A percentile compares a stretch with the other conserved stretches of the same genome.
phyloP scores from a whole-genome alignment of 441 rosid species.

The Francoa sonchifolia region DNA sequence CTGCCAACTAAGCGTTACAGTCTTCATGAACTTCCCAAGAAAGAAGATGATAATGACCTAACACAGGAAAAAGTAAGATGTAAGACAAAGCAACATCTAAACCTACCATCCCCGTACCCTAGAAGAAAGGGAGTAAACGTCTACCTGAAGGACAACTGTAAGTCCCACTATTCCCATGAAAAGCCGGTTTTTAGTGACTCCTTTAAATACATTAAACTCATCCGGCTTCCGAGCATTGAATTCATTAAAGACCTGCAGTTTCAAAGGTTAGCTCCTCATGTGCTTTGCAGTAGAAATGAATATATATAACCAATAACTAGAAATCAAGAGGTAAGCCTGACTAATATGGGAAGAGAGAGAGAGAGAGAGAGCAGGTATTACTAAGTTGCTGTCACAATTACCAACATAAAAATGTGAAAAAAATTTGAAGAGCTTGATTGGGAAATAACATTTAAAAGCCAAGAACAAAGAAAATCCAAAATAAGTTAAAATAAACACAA shows the following conservation, averaged over 20 bases:
- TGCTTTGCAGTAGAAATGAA: no score
- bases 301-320: no score
- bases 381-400: no score
- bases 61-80: background rate
- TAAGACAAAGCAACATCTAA: background rate
- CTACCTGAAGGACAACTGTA: constrained; percentile 76
- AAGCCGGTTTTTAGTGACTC: constrained; percentile 55
- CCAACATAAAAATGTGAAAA: no score
- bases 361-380: no score
- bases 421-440: no score
- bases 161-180: constrained; percentile 59
- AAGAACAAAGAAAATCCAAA: no score
- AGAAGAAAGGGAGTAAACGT: background rate
- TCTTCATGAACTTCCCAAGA: constrained; percentile 67
- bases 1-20: constrained; percentile 60
- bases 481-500: no score
- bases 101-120: no score
- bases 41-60: constrained; percentile 70
- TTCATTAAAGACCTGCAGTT: constrained; percentile 73
- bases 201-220: constrained; percentile 57
- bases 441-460: no score
- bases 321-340: no score
- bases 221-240: constrained; percentile 94
- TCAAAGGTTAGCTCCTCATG: constrained; percentile 2
- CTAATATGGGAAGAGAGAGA: no score